A percentile compares a stretch with the other conserved stretches of the same genome.
These are phyloP conservation scores for Ocimum tenuiflorum DNA, from an alignment of 257 asterid species.

Conservation along the genomic window DNA sequence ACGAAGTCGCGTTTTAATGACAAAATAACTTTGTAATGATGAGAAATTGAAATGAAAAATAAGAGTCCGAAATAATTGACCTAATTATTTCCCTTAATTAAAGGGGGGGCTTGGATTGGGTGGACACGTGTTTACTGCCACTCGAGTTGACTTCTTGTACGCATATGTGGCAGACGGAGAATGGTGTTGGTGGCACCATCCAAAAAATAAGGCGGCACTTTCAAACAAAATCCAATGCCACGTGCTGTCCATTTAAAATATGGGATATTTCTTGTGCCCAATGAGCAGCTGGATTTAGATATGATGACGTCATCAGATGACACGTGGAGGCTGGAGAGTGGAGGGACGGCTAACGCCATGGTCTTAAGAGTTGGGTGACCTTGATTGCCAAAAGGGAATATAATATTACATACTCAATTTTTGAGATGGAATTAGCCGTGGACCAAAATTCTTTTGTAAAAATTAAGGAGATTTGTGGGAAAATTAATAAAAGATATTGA, in stretches of 20 bases:
- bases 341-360: constrained; percentile 43
- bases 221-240: constrained; percentile 17
- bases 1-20: background rate
- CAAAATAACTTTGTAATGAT: too few relatives aligned
- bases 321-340: constrained; percentile 26
- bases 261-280: too few relatives aligned
- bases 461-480: too few relatives aligned
- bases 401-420: too few relatives aligned
- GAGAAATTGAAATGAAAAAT: too few relatives aligned
- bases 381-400: too few relatives aligned
- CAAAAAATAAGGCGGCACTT: constrained; percentile 25
- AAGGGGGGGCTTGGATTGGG: background rate
- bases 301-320: constrained; percentile 18
- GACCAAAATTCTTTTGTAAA: too few relatives aligned
- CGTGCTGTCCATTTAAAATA: too few relatives aligned
- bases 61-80: constrained; percentile 15
- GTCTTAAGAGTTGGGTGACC: constrained; percentile 9
- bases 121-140: constrained; percentile 21
- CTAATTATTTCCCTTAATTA: constrained; percentile 1
- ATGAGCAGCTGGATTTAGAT: constrained; percentile 18
- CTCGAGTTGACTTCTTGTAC: constrained; percentile 16
- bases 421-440: too few relatives aligned
- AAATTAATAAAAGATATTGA: too few relatives aligned
- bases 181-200: constrained; percentile 26
- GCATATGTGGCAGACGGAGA: constrained; percentile 5